phyloP scores from a whole-genome alignment of 306 rosid species.

The Astragalus glycyphyllos region DNA sequence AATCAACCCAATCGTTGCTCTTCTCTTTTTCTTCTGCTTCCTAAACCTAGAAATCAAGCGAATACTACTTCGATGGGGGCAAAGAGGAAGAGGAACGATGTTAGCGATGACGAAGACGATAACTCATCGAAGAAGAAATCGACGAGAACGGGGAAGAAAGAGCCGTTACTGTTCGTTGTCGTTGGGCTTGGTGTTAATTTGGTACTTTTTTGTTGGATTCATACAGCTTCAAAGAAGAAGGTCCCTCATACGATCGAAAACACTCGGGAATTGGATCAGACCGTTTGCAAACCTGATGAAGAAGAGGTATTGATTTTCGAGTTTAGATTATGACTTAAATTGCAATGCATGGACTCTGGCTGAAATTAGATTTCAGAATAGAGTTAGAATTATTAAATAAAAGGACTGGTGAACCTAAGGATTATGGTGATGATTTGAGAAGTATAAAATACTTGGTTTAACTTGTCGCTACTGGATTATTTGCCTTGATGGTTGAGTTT shows the following conservation, averaged over 20 bases:
- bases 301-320: conserved; percentile 68
- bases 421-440: too few relatives aligned
- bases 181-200: neutral
- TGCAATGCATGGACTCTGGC: neutral
- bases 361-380: conserved; percentile 2
- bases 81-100: conserved; percentile 58
- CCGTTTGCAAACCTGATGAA: conserved; percentile 83
- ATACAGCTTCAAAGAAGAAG: conserved; percentile 65
- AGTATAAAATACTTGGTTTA: too few relatives aligned
- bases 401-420: too few relatives aligned
- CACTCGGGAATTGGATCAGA: conserved; percentile 85
- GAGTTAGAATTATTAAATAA: neutral
- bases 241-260: conserved; percentile 88
- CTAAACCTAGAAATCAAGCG: conserved; percentile 8
- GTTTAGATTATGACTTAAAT: neutral
- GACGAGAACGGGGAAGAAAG: conserved; percentile 42
- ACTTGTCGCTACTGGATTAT: neutral
- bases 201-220: neutral
- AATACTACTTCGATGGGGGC: conserved; percentile 51
- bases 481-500: conserved; percentile 22
- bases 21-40: neutral
- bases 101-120: conserved; percentile 1
- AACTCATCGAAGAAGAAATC: neutral
- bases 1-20: neutral
- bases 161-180: conserved; percentile 36